Base-by-base conservation (phyloP, 352 stramenopile species). In the Thalassiosira livingstoniorum region DNA sequence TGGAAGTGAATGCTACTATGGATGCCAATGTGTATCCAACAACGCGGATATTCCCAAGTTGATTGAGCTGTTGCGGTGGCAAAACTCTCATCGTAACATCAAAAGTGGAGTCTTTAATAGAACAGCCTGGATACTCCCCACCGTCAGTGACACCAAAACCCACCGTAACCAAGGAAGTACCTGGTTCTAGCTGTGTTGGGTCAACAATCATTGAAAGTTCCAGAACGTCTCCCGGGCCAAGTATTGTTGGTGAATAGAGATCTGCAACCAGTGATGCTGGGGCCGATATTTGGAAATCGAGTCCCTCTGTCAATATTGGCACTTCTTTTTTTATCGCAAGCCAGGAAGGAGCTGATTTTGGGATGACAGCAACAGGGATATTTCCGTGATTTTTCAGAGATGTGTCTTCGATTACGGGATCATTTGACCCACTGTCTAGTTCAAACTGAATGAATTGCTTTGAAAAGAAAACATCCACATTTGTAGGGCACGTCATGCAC, bases 1-100 rank as follows among this genome's bases (percentile, higher is more conserved):
- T n/a, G 1, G 60, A 84, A 13, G 60, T 37, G 21, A 75, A 47
- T 15, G 15, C 7, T 18, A 47, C 39, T 18, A 47, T 15, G 39
- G 7, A 47, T 47, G 39, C 39, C 39, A 47, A 18, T 15, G 15
- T 15, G 7, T 18, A 47, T 47, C 39, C 39, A 47, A 15, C 39
- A 47, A 15, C 39, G 15, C 39, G 39, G 15, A 47, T n/a, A n/a
- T n/a, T n/a, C n/a, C 55, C 55, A n/a, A 64, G 29, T 15, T 32
- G 23, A 64, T 64, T 64, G n/a, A 39, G 23, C 55, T 64, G 23
- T 37, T 7, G 11, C 23, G 32, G 23, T 10, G 55, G 55, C 5
- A 21, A n/a, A 7, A 64, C 29, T 7, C 18, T 64, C 55, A 64
- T 29, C 37, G n/a, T 64, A n/a, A 29, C 29, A 15, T 39, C 55